Evolutionary conservation across 805 yeast species (phyloP).

Genomic region (Candida sanyiensis): DNA sequence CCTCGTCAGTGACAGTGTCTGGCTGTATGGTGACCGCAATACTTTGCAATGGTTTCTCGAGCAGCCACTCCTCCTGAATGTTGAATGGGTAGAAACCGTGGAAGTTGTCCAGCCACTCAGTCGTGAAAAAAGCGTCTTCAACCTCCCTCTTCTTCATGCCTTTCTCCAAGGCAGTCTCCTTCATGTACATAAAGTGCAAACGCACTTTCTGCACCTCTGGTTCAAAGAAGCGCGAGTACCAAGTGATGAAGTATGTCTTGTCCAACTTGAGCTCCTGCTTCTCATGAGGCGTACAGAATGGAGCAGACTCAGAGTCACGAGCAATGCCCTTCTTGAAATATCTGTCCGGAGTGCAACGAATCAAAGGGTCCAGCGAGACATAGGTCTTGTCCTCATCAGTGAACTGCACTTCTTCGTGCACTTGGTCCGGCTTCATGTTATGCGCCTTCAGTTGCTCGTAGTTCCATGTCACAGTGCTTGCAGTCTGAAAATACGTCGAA

Average conservation of each 20-base stretch:
- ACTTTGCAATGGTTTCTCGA: constrained; percentile 44
- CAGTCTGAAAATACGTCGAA: constrained; percentile 71
- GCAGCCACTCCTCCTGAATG: constrained; percentile 59
- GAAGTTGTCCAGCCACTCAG: constrained; percentile 64
- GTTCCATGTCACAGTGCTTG: constrained; percentile 48
- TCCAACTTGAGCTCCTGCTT: constrained; percentile 51
- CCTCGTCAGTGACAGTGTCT: constrained; percentile 56
- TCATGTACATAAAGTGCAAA: constrained; percentile 60
- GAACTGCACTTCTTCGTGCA: constrained; percentile 47
- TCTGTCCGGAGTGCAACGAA: constrained; percentile 79
- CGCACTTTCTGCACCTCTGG: constrained; percentile 54
- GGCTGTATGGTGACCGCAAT: constrained; percentile 74
- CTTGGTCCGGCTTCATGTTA: constrained; percentile 59
- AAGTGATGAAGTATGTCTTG: constrained; percentile 66
- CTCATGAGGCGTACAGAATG: constrained; percentile 82
- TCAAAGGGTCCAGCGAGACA: constrained; percentile 65
- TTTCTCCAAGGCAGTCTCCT: constrained; percentile 47
- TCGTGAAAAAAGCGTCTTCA: constrained; percentile 48
- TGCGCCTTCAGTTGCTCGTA: constrained; percentile 68
- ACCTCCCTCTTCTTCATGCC: constrained; percentile 49
- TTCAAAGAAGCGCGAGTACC: constrained; percentile 67
- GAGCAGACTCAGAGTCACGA: constrained; percentile 53
- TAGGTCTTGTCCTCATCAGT: constrained; percentile 71
- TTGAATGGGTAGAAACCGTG: constrained; percentile 63
- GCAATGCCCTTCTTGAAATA: constrained; percentile 62